Evolutionary conservation across 345 rosid genomes (phyloP).

Genomic region (Aquilaria sinensis): DNA sequence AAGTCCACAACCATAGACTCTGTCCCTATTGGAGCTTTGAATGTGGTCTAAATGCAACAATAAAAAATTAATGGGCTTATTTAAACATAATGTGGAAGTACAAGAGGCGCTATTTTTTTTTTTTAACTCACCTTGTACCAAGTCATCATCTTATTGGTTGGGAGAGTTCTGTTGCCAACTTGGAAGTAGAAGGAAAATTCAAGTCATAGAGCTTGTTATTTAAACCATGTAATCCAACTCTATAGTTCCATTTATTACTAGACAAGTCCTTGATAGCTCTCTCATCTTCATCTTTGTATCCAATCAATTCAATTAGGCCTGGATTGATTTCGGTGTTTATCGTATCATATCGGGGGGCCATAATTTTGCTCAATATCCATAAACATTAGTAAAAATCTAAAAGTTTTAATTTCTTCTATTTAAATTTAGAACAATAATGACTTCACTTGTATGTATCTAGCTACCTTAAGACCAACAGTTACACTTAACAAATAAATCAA

Average conservation of each 20-base stretch:
- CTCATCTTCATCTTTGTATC: constrained; percentile 27
- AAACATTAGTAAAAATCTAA: no score
- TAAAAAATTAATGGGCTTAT: no score
- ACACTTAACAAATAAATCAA: constrained; percentile 44
- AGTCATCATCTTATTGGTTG: constrained; percentile 31
- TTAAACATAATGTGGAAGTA: no score
- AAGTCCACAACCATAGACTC: constrained; percentile 56
- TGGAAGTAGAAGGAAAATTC: background rate
- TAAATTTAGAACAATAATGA: no score
- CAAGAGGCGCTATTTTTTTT: no score
- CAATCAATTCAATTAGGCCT: constrained; percentile 36
- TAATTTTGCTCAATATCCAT: constrained; percentile 25
- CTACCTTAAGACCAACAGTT: constrained; percentile 55
- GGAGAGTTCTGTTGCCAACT: constrained; percentile 29
- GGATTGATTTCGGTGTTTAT: constrained; percentile 21
- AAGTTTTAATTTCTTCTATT: no score
- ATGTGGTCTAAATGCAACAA: constrained; percentile 22
- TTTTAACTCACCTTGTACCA: constrained; percentile 49
- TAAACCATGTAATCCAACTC: constrained; percentile 37
- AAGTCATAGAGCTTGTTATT: constrained; percentile 13
- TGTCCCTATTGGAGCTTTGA: constrained; percentile 38
- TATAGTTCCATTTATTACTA: constrained; percentile 44
- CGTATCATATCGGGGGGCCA: constrained; percentile 30
- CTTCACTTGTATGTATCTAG: no score
- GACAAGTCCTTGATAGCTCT: constrained; percentile 40